Conservation (phyloP, 345 rosid genomes). For the Eucalyptus polyanthemos region DNA sequence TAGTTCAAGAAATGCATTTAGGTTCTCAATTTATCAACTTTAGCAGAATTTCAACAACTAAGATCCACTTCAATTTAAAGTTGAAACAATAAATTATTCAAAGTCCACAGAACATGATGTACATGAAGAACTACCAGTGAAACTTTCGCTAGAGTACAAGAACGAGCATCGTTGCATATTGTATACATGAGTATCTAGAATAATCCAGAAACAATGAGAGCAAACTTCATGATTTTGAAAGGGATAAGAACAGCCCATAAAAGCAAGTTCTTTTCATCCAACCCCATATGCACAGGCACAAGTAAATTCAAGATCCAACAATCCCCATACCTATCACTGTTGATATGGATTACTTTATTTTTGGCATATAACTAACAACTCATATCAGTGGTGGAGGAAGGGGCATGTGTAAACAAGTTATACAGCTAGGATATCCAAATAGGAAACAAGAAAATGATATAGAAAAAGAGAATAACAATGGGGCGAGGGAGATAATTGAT, state of each 20-base stretch:
- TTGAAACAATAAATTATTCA: background rate
- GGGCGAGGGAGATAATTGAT: background rate
- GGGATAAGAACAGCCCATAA: background rate
- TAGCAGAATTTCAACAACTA: background rate
- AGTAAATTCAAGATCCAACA: background rate
- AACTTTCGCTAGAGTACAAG: background rate
- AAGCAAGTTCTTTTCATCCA: background rate
- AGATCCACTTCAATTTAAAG: background rate
- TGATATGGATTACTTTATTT: background rate
- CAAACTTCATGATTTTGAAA: background rate
- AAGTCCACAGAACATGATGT: background rate
- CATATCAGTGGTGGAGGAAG: background rate
- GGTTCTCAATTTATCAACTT: background rate
- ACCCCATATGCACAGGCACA: background rate
- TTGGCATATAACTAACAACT: background rate
- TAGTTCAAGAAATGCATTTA: background rate
- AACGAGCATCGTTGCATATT: background rate
- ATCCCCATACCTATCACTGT: background rate
- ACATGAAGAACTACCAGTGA: background rate
- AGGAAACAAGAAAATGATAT: background rate
- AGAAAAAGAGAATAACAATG: background rate
- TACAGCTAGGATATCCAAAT: background rate
- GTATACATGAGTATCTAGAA: background rate
- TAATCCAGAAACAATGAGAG: background rate
- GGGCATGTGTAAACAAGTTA: background rate